A percentile compares a stretch with the other conserved stretches of the same genome.
These are phyloP conservation scores for Acacia confusa DNA, from an alignment of 306 rosid species.

Conservation along the genomic window DNA sequence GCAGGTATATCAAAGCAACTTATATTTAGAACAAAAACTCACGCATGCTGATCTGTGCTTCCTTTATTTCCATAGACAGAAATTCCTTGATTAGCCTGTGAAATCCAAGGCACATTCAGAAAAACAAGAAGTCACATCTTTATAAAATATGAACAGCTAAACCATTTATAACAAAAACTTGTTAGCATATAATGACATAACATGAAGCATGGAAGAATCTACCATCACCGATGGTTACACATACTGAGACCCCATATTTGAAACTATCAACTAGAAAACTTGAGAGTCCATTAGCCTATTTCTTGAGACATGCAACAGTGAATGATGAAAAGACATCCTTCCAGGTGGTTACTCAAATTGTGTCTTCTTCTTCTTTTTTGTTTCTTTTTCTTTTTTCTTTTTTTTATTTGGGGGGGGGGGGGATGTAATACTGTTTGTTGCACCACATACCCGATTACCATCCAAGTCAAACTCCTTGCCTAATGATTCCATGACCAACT, in stretches of 20 bases:
- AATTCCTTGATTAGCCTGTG: slow-evolving; percentile 88
- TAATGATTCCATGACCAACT: slow-evolving; percentile 97
- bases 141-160: background rate
- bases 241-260: slow-evolving; percentile 14
- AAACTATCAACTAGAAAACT: slow-evolving; percentile 9
- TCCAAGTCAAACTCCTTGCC: slow-evolving; percentile 99
- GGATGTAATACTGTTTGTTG: slow-evolving; percentile 9
- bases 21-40: slow-evolving; percentile 39
- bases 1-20: slow-evolving; percentile 13
- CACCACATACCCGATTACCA: slow-evolving; percentile 80
- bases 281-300: slow-evolving; percentile 1
- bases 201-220: background rate
- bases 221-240: background rate
- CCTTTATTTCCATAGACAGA: slow-evolving; percentile 93
- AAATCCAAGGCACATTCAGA: slow-evolving; percentile 22
- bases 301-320: slow-evolving; percentile 1
- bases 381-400: no score
- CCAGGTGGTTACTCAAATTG: slow-evolving; percentile 3
- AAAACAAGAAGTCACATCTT: background rate
- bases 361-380: no score
- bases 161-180: slow-evolving; percentile 2
- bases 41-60: slow-evolving; percentile 99
- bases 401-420: background rate
- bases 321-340: background rate
- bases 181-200: background rate